These are phyloP conservation scores for Phytophthora parvispora DNA, from an alignment of 352 stramenopile species.

Conservation along the genomic window DNA sequence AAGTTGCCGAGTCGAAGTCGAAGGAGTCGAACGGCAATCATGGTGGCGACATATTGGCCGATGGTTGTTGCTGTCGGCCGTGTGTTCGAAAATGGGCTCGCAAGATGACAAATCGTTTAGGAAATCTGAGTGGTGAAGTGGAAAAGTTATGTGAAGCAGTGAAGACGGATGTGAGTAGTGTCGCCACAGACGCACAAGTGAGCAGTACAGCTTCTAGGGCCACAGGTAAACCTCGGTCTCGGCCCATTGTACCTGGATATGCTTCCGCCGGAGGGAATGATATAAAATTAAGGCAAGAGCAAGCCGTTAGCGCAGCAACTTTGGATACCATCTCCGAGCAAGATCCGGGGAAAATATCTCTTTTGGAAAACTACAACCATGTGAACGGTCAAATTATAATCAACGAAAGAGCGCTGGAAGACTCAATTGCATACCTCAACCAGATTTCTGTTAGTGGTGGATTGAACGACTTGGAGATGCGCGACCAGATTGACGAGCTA, in stretches of 20 bases:
- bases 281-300: no score
- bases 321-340: slow-evolving; percentile 3
- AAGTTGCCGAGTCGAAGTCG: background rate
- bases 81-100: slow-evolving; percentile 7
- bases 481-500: slow-evolving; percentile 43
- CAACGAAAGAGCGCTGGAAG: slow-evolving; percentile 39
- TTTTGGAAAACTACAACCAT: slow-evolving; percentile 30
- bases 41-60: slow-evolving; percentile 4
- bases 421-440: slow-evolving; percentile 28
- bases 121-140: background rate
- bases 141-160: background rate
- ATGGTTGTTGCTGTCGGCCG: slow-evolving; percentile 13
- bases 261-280: no score
- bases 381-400: slow-evolving; percentile 39
- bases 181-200: no score
- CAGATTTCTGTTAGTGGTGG: slow-evolving; percentile 28
- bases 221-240: no score
- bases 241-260: no score
- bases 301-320: no score
- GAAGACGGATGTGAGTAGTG: background rate
- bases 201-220: no score
- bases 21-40: background rate
- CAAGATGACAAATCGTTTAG: slow-evolving; percentile 1
- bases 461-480: slow-evolving; percentile 22
- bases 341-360: background rate